These are phyloP conservation scores for Coleophoma crateriformis DNA, from an alignment of 2,329 filamentous ascomycete species.

Conservation along the genomic window DNA sequence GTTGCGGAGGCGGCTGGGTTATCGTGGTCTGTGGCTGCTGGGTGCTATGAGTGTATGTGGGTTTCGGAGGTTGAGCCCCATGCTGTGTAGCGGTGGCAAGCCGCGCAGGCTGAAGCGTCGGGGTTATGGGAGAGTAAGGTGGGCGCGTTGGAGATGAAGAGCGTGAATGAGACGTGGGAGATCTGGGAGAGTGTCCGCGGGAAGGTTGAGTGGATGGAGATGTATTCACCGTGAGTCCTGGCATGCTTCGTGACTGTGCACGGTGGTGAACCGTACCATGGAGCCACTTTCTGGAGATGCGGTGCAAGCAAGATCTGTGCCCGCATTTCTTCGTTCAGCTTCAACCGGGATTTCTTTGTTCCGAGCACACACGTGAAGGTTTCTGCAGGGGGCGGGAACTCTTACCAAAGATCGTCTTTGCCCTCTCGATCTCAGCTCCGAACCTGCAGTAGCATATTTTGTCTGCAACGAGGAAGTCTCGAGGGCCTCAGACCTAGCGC, in stretches of 20 bases:
- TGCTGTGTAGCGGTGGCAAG: slow-evolving; percentile 5
- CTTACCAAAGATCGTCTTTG: too few species aligned
- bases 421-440: too few species aligned
- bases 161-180: slow-evolving; percentile 9
- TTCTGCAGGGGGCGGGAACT: too few species aligned
- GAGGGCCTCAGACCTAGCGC: too few species aligned
- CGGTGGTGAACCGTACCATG: too few species aligned
- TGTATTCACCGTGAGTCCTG: slow-evolving; percentile 18
- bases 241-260: slow-evolving; percentile 9
- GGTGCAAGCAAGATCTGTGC: too few species aligned
- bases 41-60: slow-evolving; percentile 37
- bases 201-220: slow-evolving; percentile 5
- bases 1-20: slow-evolving; percentile 34
- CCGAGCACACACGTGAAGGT: too few species aligned
- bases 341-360: too few species aligned
- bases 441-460: too few species aligned
- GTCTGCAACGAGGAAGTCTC: too few species aligned
- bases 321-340: too few species aligned
- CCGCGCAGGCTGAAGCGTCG: slow-evolving; percentile 9
- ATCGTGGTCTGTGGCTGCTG: slow-evolving; percentile 36
- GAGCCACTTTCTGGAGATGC: too few species aligned
- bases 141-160: slow-evolving; percentile 21
- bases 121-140: slow-evolving; percentile 25
- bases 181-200: slow-evolving; percentile 1
- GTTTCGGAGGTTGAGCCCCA: slow-evolving; percentile 9